Percentiles rank a stretch among this genome's conserved stretches.
These are phyloP conservation scores for Angophora floribunda DNA, from an alignment of 345 rosid genomes.

Conservation along the genomic window DNA sequence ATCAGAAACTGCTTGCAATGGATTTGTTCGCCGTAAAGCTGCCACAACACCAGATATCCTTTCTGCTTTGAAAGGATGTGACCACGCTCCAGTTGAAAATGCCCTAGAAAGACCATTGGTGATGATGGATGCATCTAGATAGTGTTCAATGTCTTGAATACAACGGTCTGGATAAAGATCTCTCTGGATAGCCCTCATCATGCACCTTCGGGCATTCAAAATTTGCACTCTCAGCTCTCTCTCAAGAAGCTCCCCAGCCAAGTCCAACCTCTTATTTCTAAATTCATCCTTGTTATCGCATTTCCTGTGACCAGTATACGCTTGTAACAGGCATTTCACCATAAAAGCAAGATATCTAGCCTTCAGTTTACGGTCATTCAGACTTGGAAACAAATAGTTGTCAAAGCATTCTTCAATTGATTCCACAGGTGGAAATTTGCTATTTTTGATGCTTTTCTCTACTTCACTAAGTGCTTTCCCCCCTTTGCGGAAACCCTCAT, in stretches of 20 bases:
- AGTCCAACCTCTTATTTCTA: slow-evolving; percentile 74
- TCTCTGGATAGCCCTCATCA: slow-evolving; percentile 64
- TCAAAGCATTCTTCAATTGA: slow-evolving; percentile 43
- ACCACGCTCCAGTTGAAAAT: slow-evolving; percentile 98
- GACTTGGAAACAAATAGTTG: slow-evolving; percentile 55
- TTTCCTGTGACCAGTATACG: slow-evolving; percentile 59
- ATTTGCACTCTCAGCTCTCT: slow-evolving; percentile 71
- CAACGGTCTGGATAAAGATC: slow-evolving; percentile 59
- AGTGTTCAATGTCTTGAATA: slow-evolving; percentile 56
- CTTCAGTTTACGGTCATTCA: slow-evolving; percentile 42
- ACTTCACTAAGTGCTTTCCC: slow-evolving; percentile 28
- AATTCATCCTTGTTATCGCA: slow-evolving; percentile 71
- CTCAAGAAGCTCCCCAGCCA: slow-evolving; percentile 82
- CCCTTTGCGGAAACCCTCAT: slow-evolving; percentile 34
- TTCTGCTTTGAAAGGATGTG: slow-evolving; percentile 77
- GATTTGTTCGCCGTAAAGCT: slow-evolving; percentile 81
- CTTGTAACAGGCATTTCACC: slow-evolving; percentile 76
- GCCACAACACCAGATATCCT: slow-evolving; percentile 89
- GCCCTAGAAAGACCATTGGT: slow-evolving; percentile 69
- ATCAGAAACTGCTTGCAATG: slow-evolving; percentile 74
- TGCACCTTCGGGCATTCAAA: slow-evolving; percentile 59
- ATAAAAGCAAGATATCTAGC: slow-evolving; percentile 83
- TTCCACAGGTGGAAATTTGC: slow-evolving; percentile 77
- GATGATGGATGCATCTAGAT: slow-evolving; percentile 79
- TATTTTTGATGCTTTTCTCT: slow-evolving; percentile 17